Evolutionary conservation across 768 basidiomycete species (phyloP).

Genomic region (Pleurotus eryngii): DNA sequence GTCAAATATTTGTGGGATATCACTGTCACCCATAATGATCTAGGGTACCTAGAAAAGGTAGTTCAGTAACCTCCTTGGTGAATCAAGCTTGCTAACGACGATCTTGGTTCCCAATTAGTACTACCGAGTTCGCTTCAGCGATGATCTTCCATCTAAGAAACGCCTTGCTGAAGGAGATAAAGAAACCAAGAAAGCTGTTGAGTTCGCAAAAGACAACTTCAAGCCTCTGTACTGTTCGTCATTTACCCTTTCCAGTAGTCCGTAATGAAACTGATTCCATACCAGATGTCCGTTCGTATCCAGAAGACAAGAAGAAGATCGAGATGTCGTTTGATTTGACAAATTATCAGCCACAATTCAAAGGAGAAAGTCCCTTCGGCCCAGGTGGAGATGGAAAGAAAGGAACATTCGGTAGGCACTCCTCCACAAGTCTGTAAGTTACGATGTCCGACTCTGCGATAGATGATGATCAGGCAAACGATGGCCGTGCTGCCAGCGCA

Average conservation of each 20-base stretch:
- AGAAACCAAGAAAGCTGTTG: slow-evolving; percentile 18
- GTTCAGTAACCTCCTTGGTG: not conserved
- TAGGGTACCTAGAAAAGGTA: slow-evolving; percentile 44
- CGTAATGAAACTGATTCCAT: not conserved
- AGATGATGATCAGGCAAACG: too few species aligned
- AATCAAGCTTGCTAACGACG: too few species aligned
- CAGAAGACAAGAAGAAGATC: slow-evolving; percentile 39
- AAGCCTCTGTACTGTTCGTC: slow-evolving; percentile 35
- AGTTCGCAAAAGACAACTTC: slow-evolving; percentile 37
- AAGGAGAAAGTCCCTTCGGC: slow-evolving; percentile 17
- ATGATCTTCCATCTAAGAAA: slow-evolving; percentile 25
- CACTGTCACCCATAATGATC: slow-evolving; percentile 49
- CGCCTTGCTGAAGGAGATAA: slow-evolving; percentile 22
- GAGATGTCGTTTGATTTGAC: slow-evolving; percentile 54
- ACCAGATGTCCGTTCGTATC: slow-evolving; percentile 36
- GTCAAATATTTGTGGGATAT: slow-evolving; percentile 41
- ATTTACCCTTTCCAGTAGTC: not conserved
- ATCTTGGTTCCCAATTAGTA: slow-evolving; percentile 22
- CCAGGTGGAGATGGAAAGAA: slow-evolving; percentile 16
- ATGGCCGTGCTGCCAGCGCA: not conserved
- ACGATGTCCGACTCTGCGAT: too few species aligned
- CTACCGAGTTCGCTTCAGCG: slow-evolving; percentile 35
- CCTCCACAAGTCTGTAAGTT: too few species aligned
- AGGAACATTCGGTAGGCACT: not conserved
- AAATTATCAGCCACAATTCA: slow-evolving; percentile 39